Percentiles rank a stretch among this genome's conserved stretches.
phyloP scores from a whole-genome alignment of 306 rosid genomes.

The Potentilla sterilis region DNA sequence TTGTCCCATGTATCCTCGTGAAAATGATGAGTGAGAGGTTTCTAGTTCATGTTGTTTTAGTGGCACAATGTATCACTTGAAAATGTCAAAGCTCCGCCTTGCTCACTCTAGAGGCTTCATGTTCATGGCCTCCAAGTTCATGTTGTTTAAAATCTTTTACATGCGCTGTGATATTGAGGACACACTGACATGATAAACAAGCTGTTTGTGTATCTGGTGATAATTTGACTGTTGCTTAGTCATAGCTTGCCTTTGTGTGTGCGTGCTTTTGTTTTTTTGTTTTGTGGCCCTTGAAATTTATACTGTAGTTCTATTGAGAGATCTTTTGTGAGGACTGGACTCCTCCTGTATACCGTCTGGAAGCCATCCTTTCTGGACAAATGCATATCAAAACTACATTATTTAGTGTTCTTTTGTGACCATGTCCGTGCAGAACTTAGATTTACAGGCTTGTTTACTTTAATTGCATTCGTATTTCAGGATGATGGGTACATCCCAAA shows the following conservation, averaged over 20 bases:
- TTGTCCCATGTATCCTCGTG: not conserved
- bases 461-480: slow-evolving; percentile 31
- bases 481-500: slow-evolving; percentile 94
- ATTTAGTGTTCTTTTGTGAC: not conserved
- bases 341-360: not conserved
- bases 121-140: not conserved
- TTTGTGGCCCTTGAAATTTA: not conserved
- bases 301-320: not conserved
- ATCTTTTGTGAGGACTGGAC: not conserved
- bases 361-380: slow-evolving; percentile 11
- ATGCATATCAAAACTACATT: not conserved
- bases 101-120: not conserved
- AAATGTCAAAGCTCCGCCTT: not conserved
- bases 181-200: not conserved
- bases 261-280: not conserved
- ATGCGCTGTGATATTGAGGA: not conserved
- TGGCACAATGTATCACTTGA: not conserved
- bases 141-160: not conserved
- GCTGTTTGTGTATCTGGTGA: not conserved
- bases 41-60: not conserved
- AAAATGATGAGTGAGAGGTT: not conserved
- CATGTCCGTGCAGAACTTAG: not conserved
- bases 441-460: not conserved
- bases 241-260: not conserved
- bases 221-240: not conserved